Conservation (phyloP, 176 grass and related monocot genomes). For the Oropetium thomaeum region DNA sequence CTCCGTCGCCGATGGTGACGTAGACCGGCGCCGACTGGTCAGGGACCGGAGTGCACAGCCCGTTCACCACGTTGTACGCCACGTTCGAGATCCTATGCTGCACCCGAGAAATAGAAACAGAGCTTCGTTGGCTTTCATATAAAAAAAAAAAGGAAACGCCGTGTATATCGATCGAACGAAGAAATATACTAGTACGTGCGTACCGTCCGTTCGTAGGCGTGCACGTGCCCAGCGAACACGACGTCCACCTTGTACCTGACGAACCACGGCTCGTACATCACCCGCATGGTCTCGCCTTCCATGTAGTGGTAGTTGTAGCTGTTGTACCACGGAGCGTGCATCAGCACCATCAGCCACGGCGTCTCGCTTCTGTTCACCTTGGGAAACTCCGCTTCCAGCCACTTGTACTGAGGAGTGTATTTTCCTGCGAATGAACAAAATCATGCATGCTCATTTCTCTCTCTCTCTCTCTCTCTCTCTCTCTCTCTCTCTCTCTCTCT, state of each 20-base stretch:
- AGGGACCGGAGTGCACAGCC: slow-evolving; percentile 50
- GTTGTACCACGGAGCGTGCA: slow-evolving; percentile 96
- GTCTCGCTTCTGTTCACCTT: slow-evolving; percentile 89
- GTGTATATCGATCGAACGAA: too few relatives aligned
- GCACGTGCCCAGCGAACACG: slow-evolving; percentile 87
- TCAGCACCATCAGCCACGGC: slow-evolving; percentile 87
- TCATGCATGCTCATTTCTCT: too few relatives aligned
- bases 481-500: too few relatives aligned
- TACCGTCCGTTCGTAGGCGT: slow-evolving; percentile 94
- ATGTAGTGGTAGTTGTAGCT: slow-evolving; percentile 97
- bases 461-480: too few relatives aligned
- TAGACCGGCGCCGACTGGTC: slow-evolving; percentile 75
- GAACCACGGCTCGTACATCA: slow-evolving; percentile 86
- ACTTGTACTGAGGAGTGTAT: slow-evolving; percentile 88
- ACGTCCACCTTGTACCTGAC: slow-evolving; percentile 86
- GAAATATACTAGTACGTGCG: too few relatives aligned
- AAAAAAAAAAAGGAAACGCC: too few relatives aligned
- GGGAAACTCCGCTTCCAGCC: slow-evolving; percentile 77
- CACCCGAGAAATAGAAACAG: slow-evolving; percentile 1
- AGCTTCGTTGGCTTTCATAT: too few relatives aligned
- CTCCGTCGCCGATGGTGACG: slow-evolving; percentile 83
- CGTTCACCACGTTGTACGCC: slow-evolving; percentile 75
- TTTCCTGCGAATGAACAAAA: slow-evolving; percentile 47
- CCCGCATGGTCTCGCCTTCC: slow-evolving; percentile 95
- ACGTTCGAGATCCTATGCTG: slow-evolving; percentile 88